Conservation (phyloP, 345 rosid genomes). For the Camelina hispida region DNA sequence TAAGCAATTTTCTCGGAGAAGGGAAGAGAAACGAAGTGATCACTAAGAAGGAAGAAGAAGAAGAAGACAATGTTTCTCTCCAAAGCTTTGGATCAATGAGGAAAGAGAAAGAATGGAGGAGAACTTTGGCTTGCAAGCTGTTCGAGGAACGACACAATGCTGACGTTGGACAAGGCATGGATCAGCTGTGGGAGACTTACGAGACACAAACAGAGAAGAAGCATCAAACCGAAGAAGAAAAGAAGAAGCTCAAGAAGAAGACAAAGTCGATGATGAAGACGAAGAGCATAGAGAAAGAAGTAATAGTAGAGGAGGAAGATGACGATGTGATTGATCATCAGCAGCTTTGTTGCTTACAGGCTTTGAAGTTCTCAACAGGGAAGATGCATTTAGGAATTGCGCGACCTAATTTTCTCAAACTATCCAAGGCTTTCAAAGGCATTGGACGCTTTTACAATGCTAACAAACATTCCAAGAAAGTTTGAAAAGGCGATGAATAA, state of each 20-base stretch:
- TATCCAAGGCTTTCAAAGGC: conserved; percentile 78
- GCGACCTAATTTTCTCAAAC: conserved; percentile 73
- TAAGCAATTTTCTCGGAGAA: conserved; percentile 34
- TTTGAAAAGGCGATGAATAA: conserved; percentile 17
- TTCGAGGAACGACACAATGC: conserved; percentile 81
- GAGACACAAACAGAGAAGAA: conserved; percentile 56
- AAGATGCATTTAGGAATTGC: conserved; percentile 93
- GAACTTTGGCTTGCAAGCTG: conserved; percentile 93
- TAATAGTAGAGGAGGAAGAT: conserved; percentile 46
- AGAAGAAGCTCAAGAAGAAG: conserved; percentile 46
- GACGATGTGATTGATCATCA: conserved; percentile 67
- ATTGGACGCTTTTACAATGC: conserved; percentile 75
- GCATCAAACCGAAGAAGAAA: conserved; percentile 12
- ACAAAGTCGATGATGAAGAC: conserved; percentile 39
- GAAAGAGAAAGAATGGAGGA: conserved; percentile 89
- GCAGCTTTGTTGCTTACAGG: conserved; percentile 83
- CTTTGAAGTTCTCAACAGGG: conserved; percentile 83
- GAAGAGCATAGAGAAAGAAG: conserved; percentile 32
- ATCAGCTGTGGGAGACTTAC: conserved; percentile 87
- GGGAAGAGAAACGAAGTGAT: conserved; percentile 31
- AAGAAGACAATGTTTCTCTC: conserved; percentile 36
- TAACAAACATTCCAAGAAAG: conserved; percentile 58
- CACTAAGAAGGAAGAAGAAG: conserved; percentile 9
- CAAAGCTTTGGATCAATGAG: conserved; percentile 85
- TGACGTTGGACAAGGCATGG: conserved; percentile 74